These are phyloP conservation scores for Microbotryomycetes sp. DNA, from an alignment of 1,284 basidiomycete species.

Conservation along the genomic window DNA sequence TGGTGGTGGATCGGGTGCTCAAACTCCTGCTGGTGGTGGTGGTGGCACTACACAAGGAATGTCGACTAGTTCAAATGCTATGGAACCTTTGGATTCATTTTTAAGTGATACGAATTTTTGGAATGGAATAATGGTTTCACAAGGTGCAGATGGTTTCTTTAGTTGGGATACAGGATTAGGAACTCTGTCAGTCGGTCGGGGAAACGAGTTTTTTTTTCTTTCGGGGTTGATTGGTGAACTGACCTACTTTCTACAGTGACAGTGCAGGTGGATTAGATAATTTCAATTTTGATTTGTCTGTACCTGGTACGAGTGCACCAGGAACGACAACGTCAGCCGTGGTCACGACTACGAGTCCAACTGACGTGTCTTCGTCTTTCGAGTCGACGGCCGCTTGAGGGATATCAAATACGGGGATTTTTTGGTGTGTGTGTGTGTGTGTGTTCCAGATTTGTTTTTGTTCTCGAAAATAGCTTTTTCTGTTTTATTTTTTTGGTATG, in stretches of 20 bases:
- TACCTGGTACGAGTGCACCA: too few relatives aligned
- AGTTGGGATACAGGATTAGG: constrained; percentile 5
- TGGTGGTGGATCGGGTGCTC: too few relatives aligned
- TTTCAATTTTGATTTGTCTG: background rate
- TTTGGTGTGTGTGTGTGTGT: too few relatives aligned
- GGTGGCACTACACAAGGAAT: background rate
- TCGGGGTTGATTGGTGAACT: background rate
- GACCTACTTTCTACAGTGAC: background rate
- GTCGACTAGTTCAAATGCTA: background rate
- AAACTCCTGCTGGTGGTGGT: background rate
- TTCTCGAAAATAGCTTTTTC: too few relatives aligned
- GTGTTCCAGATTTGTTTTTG: too few relatives aligned
- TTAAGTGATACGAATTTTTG: constrained; percentile 19
- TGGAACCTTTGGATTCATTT: constrained; percentile 11
- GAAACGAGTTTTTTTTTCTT: background rate
- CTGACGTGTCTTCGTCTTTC: too few relatives aligned
- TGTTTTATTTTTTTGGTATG: too few relatives aligned
- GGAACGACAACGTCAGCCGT: too few relatives aligned
- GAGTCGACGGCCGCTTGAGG: too few relatives aligned
- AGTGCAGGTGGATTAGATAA: background rate
- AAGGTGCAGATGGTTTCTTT: constrained; percentile 18
- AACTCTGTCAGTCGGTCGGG: background rate
- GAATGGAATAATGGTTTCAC: constrained; percentile 4
- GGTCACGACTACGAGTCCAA: too few relatives aligned
- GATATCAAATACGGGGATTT: too few relatives aligned